phyloP scores from a whole-genome alignment of 371 early-diverging fungal genomes.

The Mortierella sp. region DNA sequence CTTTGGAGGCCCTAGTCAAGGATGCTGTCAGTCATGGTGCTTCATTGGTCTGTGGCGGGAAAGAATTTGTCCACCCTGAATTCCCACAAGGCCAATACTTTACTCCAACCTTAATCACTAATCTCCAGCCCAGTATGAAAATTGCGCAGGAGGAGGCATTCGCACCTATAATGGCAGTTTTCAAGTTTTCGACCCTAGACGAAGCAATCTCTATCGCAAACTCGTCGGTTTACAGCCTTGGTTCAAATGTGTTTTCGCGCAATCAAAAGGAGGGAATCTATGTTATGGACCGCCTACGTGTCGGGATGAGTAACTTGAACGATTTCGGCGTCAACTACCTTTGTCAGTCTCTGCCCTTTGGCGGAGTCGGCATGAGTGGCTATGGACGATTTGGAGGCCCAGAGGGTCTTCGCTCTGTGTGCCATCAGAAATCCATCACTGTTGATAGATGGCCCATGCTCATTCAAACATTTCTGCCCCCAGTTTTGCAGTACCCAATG shows the following conservation, averaged over 20 bases:
- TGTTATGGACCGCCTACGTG: slow-evolving; percentile 73
- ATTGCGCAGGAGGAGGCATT: slow-evolving; percentile 85
- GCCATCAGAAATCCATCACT: slow-evolving; percentile 80
- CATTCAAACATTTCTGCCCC: slow-evolving; percentile 82
- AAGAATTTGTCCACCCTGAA: slow-evolving; percentile 71
- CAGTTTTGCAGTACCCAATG: slow-evolving; percentile 75
- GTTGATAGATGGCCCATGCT: slow-evolving; percentile 75
- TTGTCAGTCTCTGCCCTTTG: slow-evolving; percentile 87
- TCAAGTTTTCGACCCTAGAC: slow-evolving; percentile 78
- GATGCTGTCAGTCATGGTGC: slow-evolving; percentile 88
- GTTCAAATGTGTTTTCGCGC: slow-evolving; percentile 84
- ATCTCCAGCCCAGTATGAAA: slow-evolving; percentile 80
- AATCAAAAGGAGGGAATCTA: slow-evolving; percentile 73
- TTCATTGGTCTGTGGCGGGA: slow-evolving; percentile 78
- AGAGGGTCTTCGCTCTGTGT: slow-evolving; percentile 82
- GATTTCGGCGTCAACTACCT: slow-evolving; percentile 91
- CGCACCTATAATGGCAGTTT: slow-evolving; percentile 88
- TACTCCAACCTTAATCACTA: slow-evolving; percentile 83
- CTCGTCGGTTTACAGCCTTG: slow-evolving; percentile 81
- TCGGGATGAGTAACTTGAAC: slow-evolving; percentile 89
- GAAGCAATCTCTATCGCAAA: slow-evolving; percentile 84
- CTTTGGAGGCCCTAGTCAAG: slow-evolving; percentile 40
- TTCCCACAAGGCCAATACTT: slow-evolving; percentile 84
- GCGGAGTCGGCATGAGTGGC: slow-evolving; percentile 85
- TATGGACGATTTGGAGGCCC: slow-evolving; percentile 85